phyloP scores from a whole-genome alignment of 495 filamentous ascomycete genomes.

The Talaromyces stipitatus region DNA sequence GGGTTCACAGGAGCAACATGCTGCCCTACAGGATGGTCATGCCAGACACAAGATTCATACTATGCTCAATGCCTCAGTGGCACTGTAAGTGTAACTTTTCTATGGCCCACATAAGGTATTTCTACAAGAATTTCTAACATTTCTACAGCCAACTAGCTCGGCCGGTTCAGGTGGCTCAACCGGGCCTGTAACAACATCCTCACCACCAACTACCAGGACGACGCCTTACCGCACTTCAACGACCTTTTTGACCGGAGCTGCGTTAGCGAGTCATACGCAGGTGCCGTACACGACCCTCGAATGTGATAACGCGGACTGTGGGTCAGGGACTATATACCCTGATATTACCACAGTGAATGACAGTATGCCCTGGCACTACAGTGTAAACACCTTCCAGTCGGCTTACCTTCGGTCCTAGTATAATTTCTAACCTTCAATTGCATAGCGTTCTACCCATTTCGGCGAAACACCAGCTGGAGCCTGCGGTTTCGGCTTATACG shows the following conservation, averaged over 20 bases:
- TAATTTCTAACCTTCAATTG: background rate
- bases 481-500: constrained; percentile 1
- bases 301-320: background rate
- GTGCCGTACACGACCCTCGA: background rate
- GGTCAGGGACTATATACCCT: background rate
- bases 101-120: background rate
- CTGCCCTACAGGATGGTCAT: background rate
- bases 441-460: constrained; percentile 1
- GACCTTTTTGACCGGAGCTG: background rate
- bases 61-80: constrained; percentile 2
- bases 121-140: background rate
- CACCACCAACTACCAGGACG: background rate
- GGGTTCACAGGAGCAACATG: background rate
- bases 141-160: background rate
- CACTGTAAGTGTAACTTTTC: background rate
- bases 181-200: background rate
- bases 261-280: background rate
- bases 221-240: constrained; percentile 2
- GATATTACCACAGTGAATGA: background rate
- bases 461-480: constrained; percentile 3
- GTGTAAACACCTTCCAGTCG: background rate
- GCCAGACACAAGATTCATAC: background rate
- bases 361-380: constrained; percentile 2
- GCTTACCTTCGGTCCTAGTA: background rate
- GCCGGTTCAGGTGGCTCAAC: background rate